These are phyloP conservation scores for Phytophthora cryptogea DNA, from an alignment of 352 stramenopile species.

Conservation along the genomic window DNA sequence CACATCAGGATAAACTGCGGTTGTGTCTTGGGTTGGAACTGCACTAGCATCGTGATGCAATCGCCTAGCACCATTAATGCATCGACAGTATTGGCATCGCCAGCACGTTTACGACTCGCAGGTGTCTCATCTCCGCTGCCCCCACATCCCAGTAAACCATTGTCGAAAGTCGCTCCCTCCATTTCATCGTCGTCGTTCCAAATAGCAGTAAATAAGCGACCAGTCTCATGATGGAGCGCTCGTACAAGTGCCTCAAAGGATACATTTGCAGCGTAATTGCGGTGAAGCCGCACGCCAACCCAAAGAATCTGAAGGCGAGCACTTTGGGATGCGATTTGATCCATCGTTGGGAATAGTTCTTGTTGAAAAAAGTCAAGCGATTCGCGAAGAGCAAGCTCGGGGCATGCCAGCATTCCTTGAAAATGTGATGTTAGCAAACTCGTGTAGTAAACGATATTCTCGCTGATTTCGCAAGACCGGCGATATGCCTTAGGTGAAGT, in stretches of 20 bases:
- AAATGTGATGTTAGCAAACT: slow-evolving; percentile 61
- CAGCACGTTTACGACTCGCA: slow-evolving; percentile 12
- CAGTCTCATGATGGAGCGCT: slow-evolving; percentile 45
- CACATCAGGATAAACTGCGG: slow-evolving; percentile 34
- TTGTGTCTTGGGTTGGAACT: slow-evolving; percentile 31
- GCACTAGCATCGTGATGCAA: slow-evolving; percentile 40
- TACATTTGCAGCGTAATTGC: slow-evolving; percentile 35
- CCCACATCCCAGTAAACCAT: slow-evolving; percentile 42
- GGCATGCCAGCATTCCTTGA: slow-evolving; percentile 41
- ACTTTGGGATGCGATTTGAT: slow-evolving; percentile 49
- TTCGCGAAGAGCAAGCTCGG: slow-evolving; percentile 49
- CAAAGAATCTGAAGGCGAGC: slow-evolving; percentile 64
- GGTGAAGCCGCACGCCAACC: slow-evolving; percentile 53
- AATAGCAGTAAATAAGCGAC: slow-evolving; percentile 24
- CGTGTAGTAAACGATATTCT: slow-evolving; percentile 57
- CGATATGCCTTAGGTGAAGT: slow-evolving; percentile 35
- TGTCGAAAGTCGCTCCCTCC: slow-evolving; percentile 42
- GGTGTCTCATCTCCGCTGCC: slow-evolving; percentile 19
- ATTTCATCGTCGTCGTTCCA: slow-evolving; percentile 31
- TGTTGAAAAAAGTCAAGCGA: slow-evolving; percentile 67
- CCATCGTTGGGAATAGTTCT: slow-evolving; percentile 52
- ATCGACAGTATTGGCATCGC: slow-evolving; percentile 31
- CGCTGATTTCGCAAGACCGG: slow-evolving; percentile 33
- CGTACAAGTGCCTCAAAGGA: slow-evolving; percentile 47
- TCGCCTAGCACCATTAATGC: slow-evolving; percentile 44